Evolutionary conservation across 768 basidiomycete species (phyloP).

Genomic region (Lyophyllum atratum): DNA sequence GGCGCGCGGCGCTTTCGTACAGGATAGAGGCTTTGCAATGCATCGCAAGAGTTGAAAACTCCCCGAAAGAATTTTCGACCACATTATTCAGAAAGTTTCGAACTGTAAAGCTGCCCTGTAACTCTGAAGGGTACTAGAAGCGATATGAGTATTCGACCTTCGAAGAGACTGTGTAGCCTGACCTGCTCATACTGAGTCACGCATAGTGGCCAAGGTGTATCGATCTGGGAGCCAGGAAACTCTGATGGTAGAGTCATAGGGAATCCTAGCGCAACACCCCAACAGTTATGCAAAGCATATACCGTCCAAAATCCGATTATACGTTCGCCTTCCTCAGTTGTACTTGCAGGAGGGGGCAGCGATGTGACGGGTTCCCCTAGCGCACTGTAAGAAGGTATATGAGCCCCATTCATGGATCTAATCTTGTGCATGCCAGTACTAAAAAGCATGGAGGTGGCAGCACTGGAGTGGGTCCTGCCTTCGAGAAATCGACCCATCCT

Average conservation of each 20-base stretch:
- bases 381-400: neutral
- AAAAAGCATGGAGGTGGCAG: constrained; percentile 49
- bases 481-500: constrained; percentile 56
- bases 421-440: constrained; percentile 48
- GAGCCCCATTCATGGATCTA: constrained; percentile 22
- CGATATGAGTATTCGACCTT: neutral
- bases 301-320: constrained; percentile 68
- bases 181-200: constrained; percentile 40
- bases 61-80: constrained; percentile 1
- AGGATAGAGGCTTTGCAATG: constrained; percentile 5
- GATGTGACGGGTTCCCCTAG: constrained; percentile 40
- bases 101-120: constrained; percentile 47
- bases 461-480: constrained; percentile 54
- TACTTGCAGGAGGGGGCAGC: constrained; percentile 37
- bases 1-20: neutral
- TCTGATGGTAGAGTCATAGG: constrained; percentile 52
- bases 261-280: constrained; percentile 51
- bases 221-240: constrained; percentile 44
- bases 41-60: constrained; percentile 4
- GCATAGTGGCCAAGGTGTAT: constrained; percentile 52
- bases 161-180: neutral
- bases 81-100: constrained; percentile 19
- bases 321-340: constrained; percentile 60
- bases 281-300: constrained; percentile 54
- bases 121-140: constrained; percentile 36